Percentiles rank a stretch among this genome's conserved stretches.
phyloP scores from a whole-genome alignment of 2,329 filamentous ascomycete genomes.

The Fusarium euwallaceae region DNA sequence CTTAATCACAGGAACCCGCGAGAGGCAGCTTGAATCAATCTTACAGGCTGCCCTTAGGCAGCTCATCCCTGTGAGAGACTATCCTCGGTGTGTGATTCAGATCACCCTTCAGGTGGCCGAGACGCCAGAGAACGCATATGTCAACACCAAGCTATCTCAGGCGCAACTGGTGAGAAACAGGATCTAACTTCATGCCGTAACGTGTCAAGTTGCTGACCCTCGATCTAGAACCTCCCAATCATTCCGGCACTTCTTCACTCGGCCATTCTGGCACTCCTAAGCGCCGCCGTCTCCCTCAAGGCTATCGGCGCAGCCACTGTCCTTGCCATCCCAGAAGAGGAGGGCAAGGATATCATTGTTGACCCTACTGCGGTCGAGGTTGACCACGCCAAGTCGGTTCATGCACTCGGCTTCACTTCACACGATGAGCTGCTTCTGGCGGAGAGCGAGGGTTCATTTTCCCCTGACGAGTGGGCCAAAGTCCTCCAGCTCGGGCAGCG shows the following conservation, averaged over 20 bases:
- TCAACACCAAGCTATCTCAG: constrained; percentile 70
- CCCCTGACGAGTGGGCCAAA: constrained; percentile 79
- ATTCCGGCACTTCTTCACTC: constrained; percentile 88
- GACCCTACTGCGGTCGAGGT: constrained; percentile 75
- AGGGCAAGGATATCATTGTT: constrained; percentile 60
- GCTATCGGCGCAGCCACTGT: constrained; percentile 77
- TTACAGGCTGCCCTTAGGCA: constrained; percentile 79
- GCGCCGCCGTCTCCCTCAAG: constrained; percentile 84
- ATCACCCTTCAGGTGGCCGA: constrained; percentile 82
- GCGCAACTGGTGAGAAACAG: constrained; percentile 67
- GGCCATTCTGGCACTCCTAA: constrained; percentile 81
- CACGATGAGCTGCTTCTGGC: constrained; percentile 79
- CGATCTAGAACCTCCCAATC: constrained; percentile 76
- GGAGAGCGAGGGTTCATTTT: constrained; percentile 86
- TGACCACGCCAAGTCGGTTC: constrained; percentile 75
- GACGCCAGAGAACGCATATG: constrained; percentile 76
- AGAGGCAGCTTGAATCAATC: constrained; percentile 85
- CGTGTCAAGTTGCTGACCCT: constrained; percentile 28
- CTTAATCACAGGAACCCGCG: constrained; percentile 70
- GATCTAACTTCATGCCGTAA: not conserved
- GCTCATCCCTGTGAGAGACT: constrained; percentile 80
- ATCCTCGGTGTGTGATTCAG: constrained; percentile 83
- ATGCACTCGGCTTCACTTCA: constrained; percentile 87
- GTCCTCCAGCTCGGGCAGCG: constrained; percentile 74
- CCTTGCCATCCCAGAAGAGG: constrained; percentile 67